Evolutionary conservation across 1,284 basidiomycete genomes (phyloP), one percentile per base, ranked within the genome.

Genomic region (Naganishia cerealis): DNA sequence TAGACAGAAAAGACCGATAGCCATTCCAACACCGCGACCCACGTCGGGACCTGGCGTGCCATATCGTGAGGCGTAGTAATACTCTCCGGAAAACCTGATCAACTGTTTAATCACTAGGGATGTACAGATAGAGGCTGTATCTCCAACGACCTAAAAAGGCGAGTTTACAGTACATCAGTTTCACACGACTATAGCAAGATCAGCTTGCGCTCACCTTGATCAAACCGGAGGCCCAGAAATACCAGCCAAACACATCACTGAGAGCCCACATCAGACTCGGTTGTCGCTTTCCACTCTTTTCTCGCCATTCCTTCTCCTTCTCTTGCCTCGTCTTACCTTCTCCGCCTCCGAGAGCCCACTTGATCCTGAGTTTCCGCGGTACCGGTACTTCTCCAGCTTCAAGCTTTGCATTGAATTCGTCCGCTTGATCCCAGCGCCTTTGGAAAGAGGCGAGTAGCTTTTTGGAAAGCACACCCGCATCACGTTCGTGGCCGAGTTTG

Each of bases 51-150:
- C 75, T 0, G 76, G 86, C 0, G 79, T 72, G 6, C 80, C 79
- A 73, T 86, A 67, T 0, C 69, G 72, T 33, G 70, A 85, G 0
- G 85, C 86, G 16, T 72, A 68, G 73, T 90, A 90, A 0, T 89
- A 90, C 16, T 85, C 75, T 0, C 86, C 84, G 0, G 86, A 86
- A 78, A 93, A 94, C 43, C 83, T 85, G 76, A 94, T 91, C 75
- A 94, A 85, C 13, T 86, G 86, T 79, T 90, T 89, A 67, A 92
- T 86, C n/a, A 94, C 76, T 3, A 93, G 83, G 3, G 90, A 90
- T 73, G 86, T 88, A 15, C 86, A 87, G n/a, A 91, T 84, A 69
- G 87, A 87, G 1, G 88, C 85, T 1, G 85, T 85, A 75, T 92
- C 90, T 1, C 86, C 85, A 29, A 89, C 78, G 43, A 93, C 82